A percentile compares a stretch with the other conserved stretches of the same genome.
Conservation (phyloP, 2,329 filamentous ascomycete species). For the Aschersonia sp. region DNA sequence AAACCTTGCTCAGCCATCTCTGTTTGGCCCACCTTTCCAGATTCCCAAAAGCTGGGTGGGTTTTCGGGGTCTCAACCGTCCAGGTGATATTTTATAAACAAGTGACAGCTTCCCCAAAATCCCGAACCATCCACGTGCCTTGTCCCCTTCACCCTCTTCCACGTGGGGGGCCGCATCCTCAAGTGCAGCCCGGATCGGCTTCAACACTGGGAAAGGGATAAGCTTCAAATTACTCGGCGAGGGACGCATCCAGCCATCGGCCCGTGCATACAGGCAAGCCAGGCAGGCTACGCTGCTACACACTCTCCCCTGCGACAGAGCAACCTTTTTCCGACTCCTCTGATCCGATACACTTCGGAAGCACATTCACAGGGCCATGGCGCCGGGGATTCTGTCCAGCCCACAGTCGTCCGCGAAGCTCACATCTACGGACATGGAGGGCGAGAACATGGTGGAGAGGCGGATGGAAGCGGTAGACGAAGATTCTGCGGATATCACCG, state of each 20-base stretch:
- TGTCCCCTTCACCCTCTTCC: not conserved
- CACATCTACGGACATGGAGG: slow-evolving; percentile 1
- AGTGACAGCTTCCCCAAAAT: not conserved
- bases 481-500: slow-evolving; percentile 17
- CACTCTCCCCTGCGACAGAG: too few relatives aligned
- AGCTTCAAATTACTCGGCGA: not conserved
- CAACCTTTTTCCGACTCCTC: too few relatives aligned
- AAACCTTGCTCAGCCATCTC: not conserved
- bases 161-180: not conserved
- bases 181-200: not conserved
- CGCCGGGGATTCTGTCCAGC: slow-evolving; percentile 3
- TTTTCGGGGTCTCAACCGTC: not conserved
- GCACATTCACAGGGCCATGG: slow-evolving; percentile 1
- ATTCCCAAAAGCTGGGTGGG: not conserved
- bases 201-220: too few relatives aligned
- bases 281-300: too few relatives aligned
- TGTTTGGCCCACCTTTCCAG: not conserved
- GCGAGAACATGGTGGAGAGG: slow-evolving; percentile 5
- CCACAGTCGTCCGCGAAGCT: not conserved
- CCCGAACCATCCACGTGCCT: not conserved
- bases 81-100: not conserved
- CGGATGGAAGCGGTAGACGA: slow-evolving; percentile 8
- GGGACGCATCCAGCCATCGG: not conserved
- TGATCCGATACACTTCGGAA: too few relatives aligned
- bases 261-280: not conserved